Conservation (phyloP, 1,284 basidiomycete species). For the Tilletia horrida region DNA sequence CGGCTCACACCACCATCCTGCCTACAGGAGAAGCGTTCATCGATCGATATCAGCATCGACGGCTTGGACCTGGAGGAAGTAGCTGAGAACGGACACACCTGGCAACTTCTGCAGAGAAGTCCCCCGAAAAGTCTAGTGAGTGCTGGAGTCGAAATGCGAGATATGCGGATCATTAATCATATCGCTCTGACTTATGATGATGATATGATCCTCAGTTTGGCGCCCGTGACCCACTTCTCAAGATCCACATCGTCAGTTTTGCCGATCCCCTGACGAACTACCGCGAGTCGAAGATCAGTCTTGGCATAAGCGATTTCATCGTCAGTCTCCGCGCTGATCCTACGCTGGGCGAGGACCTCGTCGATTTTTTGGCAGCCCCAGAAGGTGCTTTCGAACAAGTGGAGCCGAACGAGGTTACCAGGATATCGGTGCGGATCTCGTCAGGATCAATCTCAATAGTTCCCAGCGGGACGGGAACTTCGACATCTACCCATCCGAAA, state of each 20-base stretch:
- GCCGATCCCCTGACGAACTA: constrained; percentile 65
- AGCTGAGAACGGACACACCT: constrained; percentile 3
- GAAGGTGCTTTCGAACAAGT: constrained; percentile 90
- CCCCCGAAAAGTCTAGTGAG: constrained; percentile 2
- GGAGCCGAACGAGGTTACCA: constrained; percentile 81
- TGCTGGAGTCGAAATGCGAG: not conserved
- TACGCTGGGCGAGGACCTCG: constrained; percentile 67
- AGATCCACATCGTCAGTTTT: constrained; percentile 68
- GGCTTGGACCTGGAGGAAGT: constrained; percentile 6
- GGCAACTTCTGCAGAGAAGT: not conserved
- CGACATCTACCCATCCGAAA: constrained; percentile 18
- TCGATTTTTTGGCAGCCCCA: constrained; percentile 73
- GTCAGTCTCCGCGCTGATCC: constrained; percentile 67
- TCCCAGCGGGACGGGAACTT: constrained; percentile 21
- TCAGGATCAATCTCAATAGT: not conserved
- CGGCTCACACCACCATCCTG: not conserved
- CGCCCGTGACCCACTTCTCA: constrained; percentile 58
- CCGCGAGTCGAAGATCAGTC: constrained; percentile 72
- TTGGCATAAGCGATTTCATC: constrained; percentile 68
- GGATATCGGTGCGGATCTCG: constrained; percentile 57
- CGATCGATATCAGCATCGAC: not conserved
- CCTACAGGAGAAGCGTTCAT: not conserved
- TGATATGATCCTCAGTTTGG: constrained; percentile 19
- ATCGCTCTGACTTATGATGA: no score
- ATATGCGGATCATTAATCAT: not conserved